These are phyloP conservation scores for Calonectria ilicicola DNA, from an alignment of 2,329 filamentous ascomycete species.

Conservation along the genomic window DNA sequence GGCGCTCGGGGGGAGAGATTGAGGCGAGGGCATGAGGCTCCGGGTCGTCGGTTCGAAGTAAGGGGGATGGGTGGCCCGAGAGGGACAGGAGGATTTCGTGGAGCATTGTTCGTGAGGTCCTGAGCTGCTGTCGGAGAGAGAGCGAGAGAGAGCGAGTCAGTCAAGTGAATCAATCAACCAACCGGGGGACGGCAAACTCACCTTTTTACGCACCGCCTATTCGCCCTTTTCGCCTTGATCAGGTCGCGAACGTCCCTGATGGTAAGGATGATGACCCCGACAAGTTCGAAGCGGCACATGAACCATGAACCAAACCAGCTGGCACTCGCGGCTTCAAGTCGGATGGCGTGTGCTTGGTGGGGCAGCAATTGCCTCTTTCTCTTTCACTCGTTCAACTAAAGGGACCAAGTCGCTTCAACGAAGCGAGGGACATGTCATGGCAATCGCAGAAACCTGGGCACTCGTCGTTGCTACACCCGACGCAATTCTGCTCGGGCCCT, in stretches of 20 bases:
- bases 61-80: conserved; percentile 90
- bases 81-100: conserved; percentile 98
- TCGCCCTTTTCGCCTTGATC: conserved; percentile 50
- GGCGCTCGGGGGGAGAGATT: conserved; percentile 83
- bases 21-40: conserved; percentile 60
- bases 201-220: conserved; percentile 34
- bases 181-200: background rate
- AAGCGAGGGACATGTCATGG: background rate
- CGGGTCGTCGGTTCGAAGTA: conserved; percentile 72
- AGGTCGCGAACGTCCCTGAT: conserved; percentile 57
- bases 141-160: conserved; percentile 23
- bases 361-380: conserved; percentile 5
- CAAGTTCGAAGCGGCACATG: conserved; percentile 68
- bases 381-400: background rate
- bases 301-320: conserved; percentile 21
- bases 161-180: too few species aligned
- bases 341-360: conserved; percentile 17
- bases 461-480: background rate
- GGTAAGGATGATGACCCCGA: conserved; percentile 63
- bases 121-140: conserved; percentile 14
- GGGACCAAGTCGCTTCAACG: background rate
- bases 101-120: conserved; percentile 73
- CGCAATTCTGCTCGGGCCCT: background rate
- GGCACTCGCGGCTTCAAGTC: conserved; percentile 4
- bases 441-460: background rate